A percentile compares a stretch with the other conserved stretches of the same genome.
These are phyloP conservation scores for Kokia cookei DNA, from an alignment of 441 rosid genomes.

Conservation along the genomic window DNA sequence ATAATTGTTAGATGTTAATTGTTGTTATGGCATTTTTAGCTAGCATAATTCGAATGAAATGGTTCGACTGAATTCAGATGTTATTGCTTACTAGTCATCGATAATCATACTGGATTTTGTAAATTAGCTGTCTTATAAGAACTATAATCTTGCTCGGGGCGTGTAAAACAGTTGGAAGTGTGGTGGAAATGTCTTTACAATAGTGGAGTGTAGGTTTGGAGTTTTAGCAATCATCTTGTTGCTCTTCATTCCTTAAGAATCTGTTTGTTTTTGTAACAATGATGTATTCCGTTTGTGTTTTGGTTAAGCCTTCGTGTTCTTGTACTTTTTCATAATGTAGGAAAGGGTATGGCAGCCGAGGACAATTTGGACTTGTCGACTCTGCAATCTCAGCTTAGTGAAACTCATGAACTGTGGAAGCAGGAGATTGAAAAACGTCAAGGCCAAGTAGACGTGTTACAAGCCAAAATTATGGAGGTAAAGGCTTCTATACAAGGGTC, in stretches of 20 bases:
- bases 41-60: background rate
- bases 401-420: conserved; percentile 48
- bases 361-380: conserved; percentile 40
- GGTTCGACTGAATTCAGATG: background rate
- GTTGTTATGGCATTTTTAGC: background rate
- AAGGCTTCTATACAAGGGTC: conserved; percentile 58
- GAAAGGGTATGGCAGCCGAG: conserved; percentile 51
- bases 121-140: background rate
- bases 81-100: background rate
- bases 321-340: conserved; percentile 4
- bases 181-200: background rate
- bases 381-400: conserved; percentile 35
- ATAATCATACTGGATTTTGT: background rate
- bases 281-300: background rate
- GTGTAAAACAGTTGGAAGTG: background rate
- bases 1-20: background rate
- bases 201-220: background rate
- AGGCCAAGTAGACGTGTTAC: conserved; percentile 50
- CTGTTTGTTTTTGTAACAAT: background rate
- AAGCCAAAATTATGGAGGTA: conserved; percentile 56
- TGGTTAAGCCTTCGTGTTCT: conserved; percentile 8
- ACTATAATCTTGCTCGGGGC: background rate
- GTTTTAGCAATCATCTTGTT: background rate
- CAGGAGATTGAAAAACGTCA: conserved; percentile 49
- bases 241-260: background rate